Evolutionary conservation across 2,329 filamentous ascomycete genomes (phyloP).

Genomic region (Blastomyces emzantsi): DNA sequence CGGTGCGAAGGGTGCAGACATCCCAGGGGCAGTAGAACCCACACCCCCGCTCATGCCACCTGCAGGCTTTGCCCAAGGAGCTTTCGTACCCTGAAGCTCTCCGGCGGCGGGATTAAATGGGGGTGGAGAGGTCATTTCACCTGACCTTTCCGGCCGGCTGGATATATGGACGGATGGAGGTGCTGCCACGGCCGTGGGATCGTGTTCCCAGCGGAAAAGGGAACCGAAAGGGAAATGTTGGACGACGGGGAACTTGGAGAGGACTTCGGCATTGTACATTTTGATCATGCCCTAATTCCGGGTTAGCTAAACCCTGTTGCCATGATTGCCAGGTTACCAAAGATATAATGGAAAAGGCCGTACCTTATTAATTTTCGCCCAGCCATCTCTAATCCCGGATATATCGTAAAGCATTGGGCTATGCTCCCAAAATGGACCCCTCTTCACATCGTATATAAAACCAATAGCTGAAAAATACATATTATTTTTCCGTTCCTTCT

Average conservation of each 20-base stretch:
- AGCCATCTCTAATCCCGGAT: slow-evolving; percentile 81
- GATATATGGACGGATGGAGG: slow-evolving; percentile 47
- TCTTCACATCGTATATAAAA: slow-evolving; percentile 97
- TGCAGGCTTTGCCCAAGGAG: slow-evolving; percentile 28
- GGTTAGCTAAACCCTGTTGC: not conserved
- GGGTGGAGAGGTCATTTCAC: not conserved
- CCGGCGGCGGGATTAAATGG: slow-evolving; percentile 13
- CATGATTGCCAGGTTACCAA: not conserved
- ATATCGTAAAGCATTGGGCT: slow-evolving; percentile 92
- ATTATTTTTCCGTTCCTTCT: slow-evolving; percentile 56
- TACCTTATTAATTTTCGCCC: slow-evolving; percentile 95
- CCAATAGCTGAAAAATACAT: slow-evolving; percentile 95
- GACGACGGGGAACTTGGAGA: slow-evolving; percentile 96
- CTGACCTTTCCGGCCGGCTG: slow-evolving; percentile 8
- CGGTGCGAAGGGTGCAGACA: slow-evolving; percentile 26
- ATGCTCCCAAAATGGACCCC: slow-evolving; percentile 93
- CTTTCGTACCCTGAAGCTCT: slow-evolving; percentile 23
- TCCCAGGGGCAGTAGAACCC: slow-evolving; percentile 17
- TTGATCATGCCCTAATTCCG: slow-evolving; percentile 78
- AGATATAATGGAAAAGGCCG: not conserved
- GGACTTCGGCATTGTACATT: slow-evolving; percentile 96
- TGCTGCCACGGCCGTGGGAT: slow-evolving; percentile 50
- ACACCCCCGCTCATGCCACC: slow-evolving; percentile 15
- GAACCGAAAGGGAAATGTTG: slow-evolving; percentile 86
- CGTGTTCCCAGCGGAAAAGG: slow-evolving; percentile 65